Base-by-base conservation (phyloP, 257 asterid genomes). In the Plantago elongata region DNA sequence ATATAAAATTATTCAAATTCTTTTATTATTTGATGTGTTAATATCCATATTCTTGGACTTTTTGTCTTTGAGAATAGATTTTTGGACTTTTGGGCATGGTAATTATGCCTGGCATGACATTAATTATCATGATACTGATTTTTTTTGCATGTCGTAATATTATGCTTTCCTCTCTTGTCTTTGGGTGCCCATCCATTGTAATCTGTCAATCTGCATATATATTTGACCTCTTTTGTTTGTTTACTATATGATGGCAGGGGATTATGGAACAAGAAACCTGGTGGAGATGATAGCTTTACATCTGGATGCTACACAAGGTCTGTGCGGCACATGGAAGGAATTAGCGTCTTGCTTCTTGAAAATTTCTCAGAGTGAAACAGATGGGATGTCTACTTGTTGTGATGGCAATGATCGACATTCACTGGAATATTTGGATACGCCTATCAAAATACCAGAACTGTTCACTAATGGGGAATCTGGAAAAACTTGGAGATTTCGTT, bases 241-340 rank as follows among this genome's bases (percentile, higher is more conserved):
- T 18, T 52, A 9, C 50, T 27, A 54, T 15, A 61, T 73, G 38
- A 42, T 60, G 44, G 42, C 42, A 92, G 97, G 97, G 61, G 84
- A 83, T 11, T 89, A 78, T 51, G 77, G 77, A 69, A 69, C 84
- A 11, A 79, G 70, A 63, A 79, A 72, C 70, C 72, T 92, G 84
- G 76, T 77, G 71, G 87, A 92, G 74, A 83, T 84, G 94, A 59
- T 87, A 80, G 97, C 94, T 47, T 70, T 72, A 65, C 95, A 89
- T 83, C 79, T 92, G 27, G 97, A 92, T 68, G 88, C 91, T 64
- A 61, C 89, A 6, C 29, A 61, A 60, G 96, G 87, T 47, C 70
- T 72, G 15, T 63, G 81, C 27, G 78, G 69, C 68, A 67, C 77
- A 8, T 92, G 99, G 99, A 77, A 75, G 57, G 91, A 80, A 67